These are phyloP conservation scores for Alternaria ventricosa DNA, from an alignment of 2,329 filamentous ascomycete genomes.

Conservation along the genomic window DNA sequence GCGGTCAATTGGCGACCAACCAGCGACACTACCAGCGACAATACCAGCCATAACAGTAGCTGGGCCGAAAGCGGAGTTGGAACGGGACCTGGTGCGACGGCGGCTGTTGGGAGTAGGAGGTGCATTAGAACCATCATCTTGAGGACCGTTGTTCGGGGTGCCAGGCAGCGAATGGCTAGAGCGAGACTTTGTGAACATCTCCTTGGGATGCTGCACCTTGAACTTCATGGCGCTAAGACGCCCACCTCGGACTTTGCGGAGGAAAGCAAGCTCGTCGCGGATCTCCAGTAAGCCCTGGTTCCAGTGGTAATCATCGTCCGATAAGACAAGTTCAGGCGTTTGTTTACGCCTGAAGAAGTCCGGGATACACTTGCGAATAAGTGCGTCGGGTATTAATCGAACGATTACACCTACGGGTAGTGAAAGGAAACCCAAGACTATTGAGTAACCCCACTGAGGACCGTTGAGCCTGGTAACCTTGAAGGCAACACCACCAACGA, in stretches of 20 bases:
- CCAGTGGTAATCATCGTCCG: conserved; percentile 63
- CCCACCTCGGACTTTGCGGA: conserved; percentile 81
- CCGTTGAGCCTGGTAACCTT: conserved; percentile 72
- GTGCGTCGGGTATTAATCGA: conserved; percentile 79
- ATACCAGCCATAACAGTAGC: conserved; percentile 85
- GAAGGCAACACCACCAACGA: conserved; percentile 83
- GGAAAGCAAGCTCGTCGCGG: conserved; percentile 79
- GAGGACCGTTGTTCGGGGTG: conserved; percentile 65
- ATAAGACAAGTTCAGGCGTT: conserved; percentile 51
- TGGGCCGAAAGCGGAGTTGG: conserved; percentile 75
- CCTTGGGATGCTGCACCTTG: conserved; percentile 75
- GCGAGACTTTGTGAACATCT: conserved; percentile 68
- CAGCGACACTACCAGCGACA: conserved; percentile 76
- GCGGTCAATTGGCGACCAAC: conserved; percentile 75
- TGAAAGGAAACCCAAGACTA: conserved; percentile 83
- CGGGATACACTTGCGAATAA: conserved; percentile 57
- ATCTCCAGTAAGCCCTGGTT: conserved; percentile 76
- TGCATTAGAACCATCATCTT: conserved; percentile 51
- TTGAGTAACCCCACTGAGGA: conserved; percentile 86
- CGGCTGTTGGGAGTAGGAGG: conserved; percentile 62
- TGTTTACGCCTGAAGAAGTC: conserved; percentile 51
- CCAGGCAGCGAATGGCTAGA: conserved; percentile 69
- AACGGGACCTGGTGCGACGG: conserved; percentile 68
- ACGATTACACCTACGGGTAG: conserved; percentile 83
- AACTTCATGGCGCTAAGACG: conserved; percentile 83